Percentiles rank a stretch among this genome's conserved stretches.
These are phyloP conservation scores for Viola odorata DNA, from an alignment of 345 rosid genomes.

Conservation along the genomic window DNA sequence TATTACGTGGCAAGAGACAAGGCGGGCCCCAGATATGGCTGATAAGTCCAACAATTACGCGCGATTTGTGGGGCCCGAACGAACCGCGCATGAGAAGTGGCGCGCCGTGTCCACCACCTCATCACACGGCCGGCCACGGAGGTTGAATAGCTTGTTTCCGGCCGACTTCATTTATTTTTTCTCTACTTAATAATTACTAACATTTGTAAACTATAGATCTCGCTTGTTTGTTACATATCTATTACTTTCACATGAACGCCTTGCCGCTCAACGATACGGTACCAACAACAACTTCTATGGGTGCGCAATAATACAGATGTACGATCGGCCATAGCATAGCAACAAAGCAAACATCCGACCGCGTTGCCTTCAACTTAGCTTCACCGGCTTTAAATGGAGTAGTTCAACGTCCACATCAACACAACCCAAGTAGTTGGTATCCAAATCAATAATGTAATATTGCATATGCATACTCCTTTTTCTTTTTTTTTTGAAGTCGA, in stretches of 20 bases:
- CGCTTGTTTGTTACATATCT: neutral
- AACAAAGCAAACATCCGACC: neutral
- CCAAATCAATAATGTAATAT: too few relatives aligned
- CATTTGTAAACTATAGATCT: neutral
- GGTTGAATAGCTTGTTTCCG: too few relatives aligned
- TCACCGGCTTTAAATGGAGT: neutral
- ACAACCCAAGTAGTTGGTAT: too few relatives aligned
- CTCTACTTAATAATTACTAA: neutral
- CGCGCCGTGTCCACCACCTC: constrained; percentile 5
- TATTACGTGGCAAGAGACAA: neutral
- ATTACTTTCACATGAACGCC: neutral
- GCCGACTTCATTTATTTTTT: neutral
- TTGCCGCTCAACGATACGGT: neutral
- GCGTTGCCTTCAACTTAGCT: neutral
- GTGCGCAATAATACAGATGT: neutral
- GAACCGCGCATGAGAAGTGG: constrained; percentile 3
- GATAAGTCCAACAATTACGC: neutral
- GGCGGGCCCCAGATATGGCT: neutral
- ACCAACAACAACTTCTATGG: neutral
- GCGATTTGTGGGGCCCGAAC: neutral
- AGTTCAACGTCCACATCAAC: neutral
- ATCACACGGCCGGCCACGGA: neutral
- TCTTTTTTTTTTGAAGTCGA: too few relatives aligned
- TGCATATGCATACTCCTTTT: too few relatives aligned
- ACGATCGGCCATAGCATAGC: neutral